Conservation (phyloP, 371 early-diverging fungal species). For the Mortierella sp. region DNA sequence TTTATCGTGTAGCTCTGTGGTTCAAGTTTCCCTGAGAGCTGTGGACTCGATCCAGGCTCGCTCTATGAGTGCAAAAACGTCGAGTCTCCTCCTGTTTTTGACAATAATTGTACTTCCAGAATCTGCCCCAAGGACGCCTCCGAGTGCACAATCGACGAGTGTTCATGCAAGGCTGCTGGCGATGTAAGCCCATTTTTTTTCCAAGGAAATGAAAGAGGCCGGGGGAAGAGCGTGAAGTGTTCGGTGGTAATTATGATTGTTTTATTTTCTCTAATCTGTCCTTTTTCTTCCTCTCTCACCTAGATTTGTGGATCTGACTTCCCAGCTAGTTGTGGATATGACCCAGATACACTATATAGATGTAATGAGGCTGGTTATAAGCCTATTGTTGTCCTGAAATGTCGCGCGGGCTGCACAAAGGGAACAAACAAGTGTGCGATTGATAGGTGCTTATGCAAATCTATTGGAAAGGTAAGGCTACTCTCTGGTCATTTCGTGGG, state of each 20-base stretch:
- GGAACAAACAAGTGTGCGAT: no score
- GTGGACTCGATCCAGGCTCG: not conserved
- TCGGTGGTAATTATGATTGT: no score
- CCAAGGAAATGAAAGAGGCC: no score
- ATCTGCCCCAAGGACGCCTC: not conserved
- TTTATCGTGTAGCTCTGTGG: slow-evolving; percentile 11
- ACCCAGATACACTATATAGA: not conserved
- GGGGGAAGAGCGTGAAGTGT: no score
- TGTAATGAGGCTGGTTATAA: not conserved
- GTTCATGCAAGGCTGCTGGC: not conserved
- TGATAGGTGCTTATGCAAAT: no score
- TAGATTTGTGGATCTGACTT: slow-evolving; percentile 19
- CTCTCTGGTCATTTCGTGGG: no score
- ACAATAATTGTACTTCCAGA: not conserved
- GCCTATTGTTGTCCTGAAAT: not conserved
- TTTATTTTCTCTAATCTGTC: no score
- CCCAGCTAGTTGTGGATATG: not conserved
- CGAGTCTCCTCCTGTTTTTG: not conserved
- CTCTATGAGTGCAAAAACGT: not conserved
- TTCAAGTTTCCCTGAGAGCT: slow-evolving; percentile 2
- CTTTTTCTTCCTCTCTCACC: no score
- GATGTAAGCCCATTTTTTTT: not conserved
- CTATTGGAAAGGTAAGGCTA: no score
- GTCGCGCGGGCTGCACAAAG: not conserved
- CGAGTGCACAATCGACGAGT: not conserved